A percentile compares a stretch with the other conserved stretches of the same genome.
phyloP scores from a whole-genome alignment of 2,329 filamentous ascomycete genomes.

The Fusarium concolor region DNA sequence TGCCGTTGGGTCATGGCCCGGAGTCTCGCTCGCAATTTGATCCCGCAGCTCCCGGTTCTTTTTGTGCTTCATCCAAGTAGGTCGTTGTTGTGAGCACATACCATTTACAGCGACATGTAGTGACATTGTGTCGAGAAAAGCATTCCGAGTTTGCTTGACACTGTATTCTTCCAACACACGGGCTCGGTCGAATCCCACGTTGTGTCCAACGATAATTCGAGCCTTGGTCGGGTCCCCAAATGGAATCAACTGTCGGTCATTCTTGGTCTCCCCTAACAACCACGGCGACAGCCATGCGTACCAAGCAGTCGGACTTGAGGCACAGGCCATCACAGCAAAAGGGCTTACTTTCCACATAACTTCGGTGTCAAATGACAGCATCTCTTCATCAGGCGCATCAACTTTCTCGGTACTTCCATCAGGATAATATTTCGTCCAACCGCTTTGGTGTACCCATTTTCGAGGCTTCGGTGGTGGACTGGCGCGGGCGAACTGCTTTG shows the following conservation, averaged over 20 bases:
- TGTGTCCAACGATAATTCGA: constrained; percentile 90
- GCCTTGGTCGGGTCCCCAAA: constrained; percentile 80
- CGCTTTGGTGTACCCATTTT: constrained; percentile 82
- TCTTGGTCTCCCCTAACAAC: constrained; percentile 84
- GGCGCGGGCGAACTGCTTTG: constrained; percentile 78
- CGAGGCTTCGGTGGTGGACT: constrained; percentile 69
- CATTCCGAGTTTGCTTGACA: constrained; percentile 82
- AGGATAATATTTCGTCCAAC: constrained; percentile 92
- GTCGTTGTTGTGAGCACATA: constrained; percentile 96
- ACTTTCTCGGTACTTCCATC: constrained; percentile 79
- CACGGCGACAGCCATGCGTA: constrained; percentile 98
- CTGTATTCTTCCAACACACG: constrained; percentile 90
- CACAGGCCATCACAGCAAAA: constrained; percentile 97
- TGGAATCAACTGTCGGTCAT: constrained; percentile 84
- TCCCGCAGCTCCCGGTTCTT: constrained; percentile 89
- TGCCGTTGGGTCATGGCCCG: constrained; percentile 76
- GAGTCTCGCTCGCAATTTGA: constrained; percentile 77
- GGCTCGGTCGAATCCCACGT: constrained; percentile 93
- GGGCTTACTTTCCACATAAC: constrained; percentile 94
- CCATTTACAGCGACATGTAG: constrained; percentile 97
- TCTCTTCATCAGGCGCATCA: constrained; percentile 79
- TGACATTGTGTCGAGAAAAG: constrained; percentile 97
- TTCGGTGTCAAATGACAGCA: constrained; percentile 95
- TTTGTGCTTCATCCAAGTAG: constrained; percentile 97
- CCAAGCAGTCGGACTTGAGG: constrained; percentile 89